phyloP scores from a whole-genome alignment of 2,329 filamentous ascomycete genomes.

The Coniochaeta hoffmannii region DNA sequence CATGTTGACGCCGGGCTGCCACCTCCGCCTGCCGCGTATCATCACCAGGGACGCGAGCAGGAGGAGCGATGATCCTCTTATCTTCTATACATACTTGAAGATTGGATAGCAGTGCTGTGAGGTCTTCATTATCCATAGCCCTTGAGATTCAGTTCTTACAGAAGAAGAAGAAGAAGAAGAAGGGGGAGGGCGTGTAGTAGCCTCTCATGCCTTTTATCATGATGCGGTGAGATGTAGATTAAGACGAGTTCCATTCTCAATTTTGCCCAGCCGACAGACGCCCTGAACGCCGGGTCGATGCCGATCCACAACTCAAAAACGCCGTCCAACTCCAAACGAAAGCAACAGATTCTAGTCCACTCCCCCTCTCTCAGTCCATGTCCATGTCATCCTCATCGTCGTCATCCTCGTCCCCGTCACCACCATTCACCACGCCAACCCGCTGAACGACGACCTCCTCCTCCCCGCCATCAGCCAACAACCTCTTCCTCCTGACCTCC shows the following conservation, averaged over 20 bases:
- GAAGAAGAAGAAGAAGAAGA: no score
- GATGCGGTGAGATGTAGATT: neutral
- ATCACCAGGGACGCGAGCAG: slow-evolving; percentile 17
- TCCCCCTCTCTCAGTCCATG: slow-evolving; percentile 29
- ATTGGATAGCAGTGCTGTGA: neutral
- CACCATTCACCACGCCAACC: slow-evolving; percentile 13
- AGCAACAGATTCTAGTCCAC: neutral
- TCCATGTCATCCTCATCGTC: slow-evolving; percentile 33
- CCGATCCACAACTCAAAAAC: slow-evolving; percentile 1
- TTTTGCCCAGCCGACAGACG: neutral
- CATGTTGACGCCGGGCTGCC: slow-evolving; percentile 40
- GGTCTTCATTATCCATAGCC: neutral
- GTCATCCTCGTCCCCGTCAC: slow-evolving; percentile 20
- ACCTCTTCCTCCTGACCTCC: slow-evolving; percentile 29
- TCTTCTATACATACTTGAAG: neutral
- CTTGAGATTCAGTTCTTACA: no score
- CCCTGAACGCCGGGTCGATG: neutral
- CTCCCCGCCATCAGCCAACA: slow-evolving; percentile 31
- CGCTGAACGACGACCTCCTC: slow-evolving; percentile 29
- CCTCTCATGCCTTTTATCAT: no score
- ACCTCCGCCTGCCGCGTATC: slow-evolving; percentile 38
- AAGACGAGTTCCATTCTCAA: neutral
- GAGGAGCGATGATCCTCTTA: slow-evolving; percentile 2
- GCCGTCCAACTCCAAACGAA: slow-evolving; percentile 1
- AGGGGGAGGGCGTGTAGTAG: no score